Percentiles rank a stretch among this genome's conserved stretches.
Evolutionary conservation across 2,329 filamentous ascomycete genomes (phyloP).

Genomic region (Aureobasidium melanogenum): DNA sequence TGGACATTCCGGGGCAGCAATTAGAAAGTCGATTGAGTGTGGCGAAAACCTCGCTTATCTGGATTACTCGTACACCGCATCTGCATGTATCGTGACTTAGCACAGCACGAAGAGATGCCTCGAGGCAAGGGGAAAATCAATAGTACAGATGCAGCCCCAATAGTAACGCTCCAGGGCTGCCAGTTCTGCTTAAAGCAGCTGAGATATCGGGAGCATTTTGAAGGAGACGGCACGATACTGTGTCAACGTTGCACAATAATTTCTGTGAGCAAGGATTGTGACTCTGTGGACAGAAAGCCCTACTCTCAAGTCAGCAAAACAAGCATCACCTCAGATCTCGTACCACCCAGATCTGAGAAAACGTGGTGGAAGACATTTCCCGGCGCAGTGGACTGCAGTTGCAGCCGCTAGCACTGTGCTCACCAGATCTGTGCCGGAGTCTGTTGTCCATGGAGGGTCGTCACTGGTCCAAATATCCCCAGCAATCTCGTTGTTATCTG

Average conservation of each 20-base stretch:
- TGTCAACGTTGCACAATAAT: neutral
- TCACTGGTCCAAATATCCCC: neutral
- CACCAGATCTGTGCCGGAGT: neutral
- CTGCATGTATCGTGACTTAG: neutral
- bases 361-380: neutral
- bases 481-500: neutral
- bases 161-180: neutral
- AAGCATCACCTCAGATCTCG: constrained; percentile 7
- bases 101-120: neutral
- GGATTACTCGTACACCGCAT: neutral
- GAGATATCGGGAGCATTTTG: neutral
- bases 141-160: neutral
- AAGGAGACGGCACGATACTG: neutral
- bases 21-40: constrained; percentile 8
- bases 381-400: neutral
- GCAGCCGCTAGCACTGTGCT: neutral
- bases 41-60: constrained; percentile 8
- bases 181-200: neutral
- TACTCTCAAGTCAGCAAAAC: neutral
- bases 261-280: neutral
- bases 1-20: neutral
- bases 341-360: neutral
- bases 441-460: neutral
- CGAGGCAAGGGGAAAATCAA: neutral
- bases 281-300: neutral